These are phyloP conservation scores for Jasminum sambac DNA, from an alignment of 257 asterid species.

Conservation along the genomic window DNA sequence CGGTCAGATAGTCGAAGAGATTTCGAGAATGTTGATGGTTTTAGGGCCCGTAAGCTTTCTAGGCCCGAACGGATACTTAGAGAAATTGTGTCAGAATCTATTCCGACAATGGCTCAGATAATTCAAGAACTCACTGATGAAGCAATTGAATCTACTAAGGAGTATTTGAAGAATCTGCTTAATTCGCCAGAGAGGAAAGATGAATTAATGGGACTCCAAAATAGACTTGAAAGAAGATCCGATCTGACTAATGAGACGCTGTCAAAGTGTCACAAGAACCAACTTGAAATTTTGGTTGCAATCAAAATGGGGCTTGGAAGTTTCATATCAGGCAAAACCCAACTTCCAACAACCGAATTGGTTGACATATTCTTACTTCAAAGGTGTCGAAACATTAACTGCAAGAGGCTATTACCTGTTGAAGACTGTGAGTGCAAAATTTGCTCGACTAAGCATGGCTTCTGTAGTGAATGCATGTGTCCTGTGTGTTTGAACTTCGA, in stretches of 20 bases:
- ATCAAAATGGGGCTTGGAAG: conserved; percentile 65
- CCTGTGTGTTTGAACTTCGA: conserved; percentile 85
- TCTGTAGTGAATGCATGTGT: conserved; percentile 96
- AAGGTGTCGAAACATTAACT: conserved; percentile 71
- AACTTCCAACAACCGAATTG: conserved; percentile 51
- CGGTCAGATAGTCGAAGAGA: conserved; percentile 48
- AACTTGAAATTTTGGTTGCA: conserved; percentile 72
- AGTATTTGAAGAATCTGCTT: conserved; percentile 54
- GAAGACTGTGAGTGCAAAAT: conserved; percentile 87
- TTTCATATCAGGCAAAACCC: conserved; percentile 46
- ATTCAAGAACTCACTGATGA: conserved; percentile 73
- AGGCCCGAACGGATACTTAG: conserved; percentile 70
- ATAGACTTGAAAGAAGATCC: conserved; percentile 69
- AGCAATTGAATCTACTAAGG: conserved; percentile 63
- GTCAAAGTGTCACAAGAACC: conserved; percentile 68
- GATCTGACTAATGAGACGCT: conserved; percentile 75
- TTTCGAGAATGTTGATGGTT: conserved; percentile 47
- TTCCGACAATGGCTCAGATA: conserved; percentile 64
- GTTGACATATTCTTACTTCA: conserved; percentile 76
- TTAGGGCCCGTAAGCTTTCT: conserved; percentile 43
- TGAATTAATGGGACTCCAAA: conserved; percentile 57
- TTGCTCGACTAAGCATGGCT: conserved; percentile 76
- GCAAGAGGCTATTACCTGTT: conserved; percentile 71
- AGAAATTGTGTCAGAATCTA: conserved; percentile 67
- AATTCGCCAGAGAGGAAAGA: conserved; percentile 56